Evolutionary conservation across 2,329 filamentous ascomycete genomes (phyloP).

Genomic region (Ceratocystiopsis minuta): DNA sequence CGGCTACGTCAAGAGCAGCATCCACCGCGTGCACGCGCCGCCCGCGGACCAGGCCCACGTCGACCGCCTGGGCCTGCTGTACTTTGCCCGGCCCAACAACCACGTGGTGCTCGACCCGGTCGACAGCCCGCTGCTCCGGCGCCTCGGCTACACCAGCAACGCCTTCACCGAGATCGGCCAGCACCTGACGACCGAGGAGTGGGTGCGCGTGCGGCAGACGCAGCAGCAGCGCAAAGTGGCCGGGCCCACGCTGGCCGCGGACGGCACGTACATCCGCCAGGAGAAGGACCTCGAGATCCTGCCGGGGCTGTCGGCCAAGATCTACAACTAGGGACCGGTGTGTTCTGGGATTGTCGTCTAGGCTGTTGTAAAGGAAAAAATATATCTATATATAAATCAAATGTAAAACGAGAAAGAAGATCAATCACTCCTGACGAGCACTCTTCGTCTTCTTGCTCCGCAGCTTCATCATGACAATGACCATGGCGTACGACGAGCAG

Average conservation of each 20-base stretch:
- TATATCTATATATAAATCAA: no score
- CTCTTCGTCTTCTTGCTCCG: constrained; percentile 30
- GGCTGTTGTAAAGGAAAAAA: no score
- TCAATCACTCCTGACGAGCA: constrained; percentile 14
- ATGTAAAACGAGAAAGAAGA: no score
- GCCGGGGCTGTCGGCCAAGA: constrained; percentile 20
- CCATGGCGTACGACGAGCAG: constrained; percentile 31
- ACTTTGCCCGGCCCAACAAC: constrained; percentile 29
- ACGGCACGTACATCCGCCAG: constrained; percentile 18
- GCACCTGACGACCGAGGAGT: constrained; percentile 7
- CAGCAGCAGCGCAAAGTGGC: constrained; percentile 22
- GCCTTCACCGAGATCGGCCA: constrained; percentile 15
- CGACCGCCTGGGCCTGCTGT: constrained; percentile 30
- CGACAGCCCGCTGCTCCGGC: constrained; percentile 1
- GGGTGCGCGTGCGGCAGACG: constrained; percentile 12
- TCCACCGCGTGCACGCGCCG: constrained; percentile 17
- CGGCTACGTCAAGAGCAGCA: constrained; percentile 19
- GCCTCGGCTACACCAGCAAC: constrained; percentile 12
- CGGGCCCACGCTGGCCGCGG: constrained; percentile 16
- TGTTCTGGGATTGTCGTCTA: no score
- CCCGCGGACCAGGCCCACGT: constrained; percentile 25
- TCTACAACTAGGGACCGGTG: constrained; percentile 19
- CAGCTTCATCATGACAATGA: constrained; percentile 29
- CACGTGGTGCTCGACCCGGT: constrained; percentile 15
- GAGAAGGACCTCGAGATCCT: constrained; percentile 23